Percentiles rank a stretch among this genome's conserved stretches.
Evolutionary conservation across 192 early-diverging fungal species (phyloP).

Genomic region (Chytriomyces hyalinus): DNA sequence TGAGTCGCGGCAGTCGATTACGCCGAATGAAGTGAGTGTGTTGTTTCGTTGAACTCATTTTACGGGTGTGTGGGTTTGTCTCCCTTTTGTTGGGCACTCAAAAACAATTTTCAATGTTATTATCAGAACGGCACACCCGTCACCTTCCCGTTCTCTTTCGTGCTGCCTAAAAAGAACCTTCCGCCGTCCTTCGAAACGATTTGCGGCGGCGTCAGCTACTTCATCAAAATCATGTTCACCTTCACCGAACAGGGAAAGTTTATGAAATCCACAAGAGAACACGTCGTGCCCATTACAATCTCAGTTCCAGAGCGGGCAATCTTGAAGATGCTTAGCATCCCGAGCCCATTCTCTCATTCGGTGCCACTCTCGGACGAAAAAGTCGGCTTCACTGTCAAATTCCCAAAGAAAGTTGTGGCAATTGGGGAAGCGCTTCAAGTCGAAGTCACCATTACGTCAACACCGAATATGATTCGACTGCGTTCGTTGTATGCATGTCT

Average conservation of each 20-base stretch:
- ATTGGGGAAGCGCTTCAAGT: constrained; percentile 23
- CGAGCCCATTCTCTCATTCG: constrained; percentile 6
- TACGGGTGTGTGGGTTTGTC: neutral
- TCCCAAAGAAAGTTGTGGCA: constrained; percentile 8
- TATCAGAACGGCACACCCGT: neutral
- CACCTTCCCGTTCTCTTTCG: constrained; percentile 3
- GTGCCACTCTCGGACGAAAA: constrained; percentile 9
- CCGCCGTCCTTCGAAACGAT: constrained; percentile 21
- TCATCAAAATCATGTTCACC: neutral
- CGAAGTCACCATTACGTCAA: constrained; percentile 10
- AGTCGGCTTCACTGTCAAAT: constrained; percentile 18
- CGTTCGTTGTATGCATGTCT: constrained; percentile 15
- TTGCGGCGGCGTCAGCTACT: constrained; percentile 15
- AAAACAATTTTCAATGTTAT: neutral
- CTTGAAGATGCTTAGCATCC: constrained; percentile 4
- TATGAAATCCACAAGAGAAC: neutral
- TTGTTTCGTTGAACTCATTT: neutral
- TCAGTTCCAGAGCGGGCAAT: constrained; percentile 19
- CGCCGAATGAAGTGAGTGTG: neutral
- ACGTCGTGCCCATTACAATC: constrained; percentile 19
- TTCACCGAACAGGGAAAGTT: constrained; percentile 11
- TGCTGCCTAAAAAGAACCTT: constrained; percentile 14
- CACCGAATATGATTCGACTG: constrained; percentile 9
- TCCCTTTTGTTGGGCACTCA: neutral
- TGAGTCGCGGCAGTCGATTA: neutral